These are phyloP conservation scores for Diplodia sapinea DNA, from an alignment of 2,329 filamentous ascomycete species.

Conservation along the genomic window DNA sequence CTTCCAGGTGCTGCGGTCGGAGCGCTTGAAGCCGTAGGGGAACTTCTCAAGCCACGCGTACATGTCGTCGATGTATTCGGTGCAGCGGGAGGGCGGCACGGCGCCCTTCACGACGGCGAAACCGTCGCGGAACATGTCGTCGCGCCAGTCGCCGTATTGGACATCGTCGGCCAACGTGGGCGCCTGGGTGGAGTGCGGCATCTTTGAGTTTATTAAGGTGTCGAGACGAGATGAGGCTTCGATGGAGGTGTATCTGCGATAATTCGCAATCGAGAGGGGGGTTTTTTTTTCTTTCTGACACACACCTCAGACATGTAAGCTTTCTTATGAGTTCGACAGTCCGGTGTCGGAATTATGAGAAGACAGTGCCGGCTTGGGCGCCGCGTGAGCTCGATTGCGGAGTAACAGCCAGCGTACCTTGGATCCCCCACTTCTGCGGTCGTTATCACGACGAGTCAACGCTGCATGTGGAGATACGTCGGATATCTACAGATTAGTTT, in stretches of 20 bases:
- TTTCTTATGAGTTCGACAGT: constrained; percentile 2
- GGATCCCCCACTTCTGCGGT: constrained; percentile 33
- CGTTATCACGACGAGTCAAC: background rate
- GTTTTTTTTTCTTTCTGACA: background rate
- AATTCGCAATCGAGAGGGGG: background rate
- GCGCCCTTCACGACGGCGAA: constrained; percentile 51
- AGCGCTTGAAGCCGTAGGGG: constrained; percentile 40
- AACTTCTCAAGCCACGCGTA: constrained; percentile 41
- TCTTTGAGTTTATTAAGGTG: background rate
- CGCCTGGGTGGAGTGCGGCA: constrained; percentile 19
- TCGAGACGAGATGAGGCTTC: background rate
- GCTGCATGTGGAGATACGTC: constrained; percentile 16
- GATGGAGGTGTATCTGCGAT: background rate
- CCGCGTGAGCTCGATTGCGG: background rate
- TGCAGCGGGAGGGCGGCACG: constrained; percentile 47
- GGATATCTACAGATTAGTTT: background rate
- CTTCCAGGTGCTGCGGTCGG: constrained; percentile 50
- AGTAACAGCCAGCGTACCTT: constrained; percentile 26
- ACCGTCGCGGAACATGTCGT: constrained; percentile 52
- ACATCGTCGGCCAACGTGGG: constrained; percentile 31
- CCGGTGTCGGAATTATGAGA: too few relatives aligned
- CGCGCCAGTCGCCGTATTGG: constrained; percentile 46
- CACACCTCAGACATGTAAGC: background rate
- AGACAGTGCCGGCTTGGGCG: constrained; percentile 8
- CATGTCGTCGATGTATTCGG: constrained; percentile 47